Evolutionary conservation across 2,329 filamentous ascomycete species (phyloP), one percentile per base, ranked within the genome.

Genomic region (Talaromyces sp.): DNA sequence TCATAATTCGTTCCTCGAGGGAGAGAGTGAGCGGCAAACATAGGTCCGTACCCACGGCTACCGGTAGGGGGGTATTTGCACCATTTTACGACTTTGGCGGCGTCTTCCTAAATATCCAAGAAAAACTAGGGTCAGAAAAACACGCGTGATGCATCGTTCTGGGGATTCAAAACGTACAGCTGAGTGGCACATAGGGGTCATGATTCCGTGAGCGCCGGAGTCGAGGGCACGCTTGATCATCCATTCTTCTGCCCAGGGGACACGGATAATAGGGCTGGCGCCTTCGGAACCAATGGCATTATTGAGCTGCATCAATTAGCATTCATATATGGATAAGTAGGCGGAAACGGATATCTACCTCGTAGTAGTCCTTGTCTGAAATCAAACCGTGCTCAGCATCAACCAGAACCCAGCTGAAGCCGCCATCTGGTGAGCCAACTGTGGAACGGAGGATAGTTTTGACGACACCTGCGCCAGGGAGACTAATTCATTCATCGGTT

Each of bases 121-220:
- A 3, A 14, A 33, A 31, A 50, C 19, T 22, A 80, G 0, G 80
- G 2, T 84, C 67, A 83, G 80, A 39, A 85, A 77, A 5, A 85
- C 73, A 3, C 83, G 84, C 14, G 10, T 58, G 19, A 27, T 4
- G 3, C 8, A 6, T 47, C 22, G 22, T 22, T 22, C 22, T 22
- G 22, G 22, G 22, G 16, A 35, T 14, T n/a, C 8, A 4, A 85
- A 16, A 52, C 68, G 31, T 62, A 75, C 74, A 59, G 68, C 71
- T 10, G 71, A 69, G 60, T 76, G 74, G 27, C 74, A 66, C 66
- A 69, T 73, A 0, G 76, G 77, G 0, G 76, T 77, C 33, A 87
- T 76, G 41, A 88, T 81, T 37, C 84, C 85, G 71, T 88, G 85
- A 8, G 85, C 85, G 43, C 85, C 85, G 52, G 84, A 76, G 69